phyloP scores from a whole-genome alignment of 176 grass and related monocot genomes.

The Urochloa ruziziensis region DNA sequence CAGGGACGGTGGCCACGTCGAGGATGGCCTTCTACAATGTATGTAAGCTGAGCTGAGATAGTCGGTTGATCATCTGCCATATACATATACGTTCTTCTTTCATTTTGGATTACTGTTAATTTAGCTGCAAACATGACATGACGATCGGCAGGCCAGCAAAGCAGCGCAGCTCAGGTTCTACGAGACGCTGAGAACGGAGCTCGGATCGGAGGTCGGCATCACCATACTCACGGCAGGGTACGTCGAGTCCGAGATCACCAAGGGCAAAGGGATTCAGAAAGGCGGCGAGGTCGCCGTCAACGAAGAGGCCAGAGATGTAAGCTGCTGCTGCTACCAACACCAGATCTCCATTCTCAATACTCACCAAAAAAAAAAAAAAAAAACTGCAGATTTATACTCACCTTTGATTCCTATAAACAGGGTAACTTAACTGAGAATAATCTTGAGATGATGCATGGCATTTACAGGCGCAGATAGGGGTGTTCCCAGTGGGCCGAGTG shows the following conservation, averaged over 20 bases:
- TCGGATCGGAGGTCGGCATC: constrained; percentile 43
- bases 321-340: background rate
- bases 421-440: no score
- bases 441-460: no score
- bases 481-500: constrained; percentile 43
- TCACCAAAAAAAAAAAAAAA: no score
- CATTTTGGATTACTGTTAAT: background rate
- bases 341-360: no score
- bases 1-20: constrained; percentile 32
- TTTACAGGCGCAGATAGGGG: constrained; percentile 47
- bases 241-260: constrained; percentile 55
- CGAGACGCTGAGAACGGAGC: constrained; percentile 47
- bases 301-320: constrained; percentile 45
- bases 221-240: constrained; percentile 45
- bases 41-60: constrained; percentile 7
- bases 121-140: no score
- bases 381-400: no score
- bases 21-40: constrained; percentile 65
- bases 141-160: constrained; percentile 45
- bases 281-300: constrained; percentile 38
- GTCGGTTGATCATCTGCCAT: no score
- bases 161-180: constrained; percentile 53
- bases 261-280: constrained; percentile 47
- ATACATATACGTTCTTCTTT: background rate
- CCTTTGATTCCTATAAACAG: no score